Evolutionary conservation across 1,284 basidiomycete species (phyloP), one percentile per base, ranked within the genome.

Genomic region (Chalciporus sp.): DNA sequence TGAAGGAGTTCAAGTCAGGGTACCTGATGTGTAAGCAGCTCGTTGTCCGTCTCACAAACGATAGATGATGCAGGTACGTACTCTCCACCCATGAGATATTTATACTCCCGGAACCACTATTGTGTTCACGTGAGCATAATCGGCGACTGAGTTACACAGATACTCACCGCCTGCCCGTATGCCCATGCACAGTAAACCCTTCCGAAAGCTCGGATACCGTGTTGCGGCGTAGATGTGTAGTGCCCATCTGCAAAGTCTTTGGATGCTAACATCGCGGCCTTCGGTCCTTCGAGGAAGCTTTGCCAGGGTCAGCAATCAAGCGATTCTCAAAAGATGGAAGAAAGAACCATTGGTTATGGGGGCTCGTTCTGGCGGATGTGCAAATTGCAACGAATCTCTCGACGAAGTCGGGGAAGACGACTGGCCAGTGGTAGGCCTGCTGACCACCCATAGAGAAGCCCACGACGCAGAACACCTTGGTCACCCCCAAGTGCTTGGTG

Each of bases 391-490:
- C 64, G 50, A 73, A 66, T 54, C 61, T 63, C 35, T 73, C 70
- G n/a, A 74, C 71, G 20, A 73, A 67, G 42, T 75, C 67, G 9
- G 74, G 73, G 48, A 64, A 72, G 31, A 74, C 58, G 17, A 65
- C 57, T 0, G 72, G 60, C 73, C 73, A 75, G 39, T 52, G 55
- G 56, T 64, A 58, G 20, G 67, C 57, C 73, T 82, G 82, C 61
- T 83, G 82, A 2, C 76, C 84, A 39, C 83, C 82, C 83, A 85
- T 85, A 8, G 82, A 84, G 62, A 85, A 85, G 0, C 82, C 82
- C 17, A 84, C 73, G 26, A 78, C 82, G 42, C 77, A 76, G 53
- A 72, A 75, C 0, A 82, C 66, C 59, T 81, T 79, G 47, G 75
- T 68, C 17, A 85, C 68, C 5, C 76, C 76, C 7, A 84, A 69